Base-by-base conservation (phyloP, 345 rosid species). In the Boechera retrofracta region DNA sequence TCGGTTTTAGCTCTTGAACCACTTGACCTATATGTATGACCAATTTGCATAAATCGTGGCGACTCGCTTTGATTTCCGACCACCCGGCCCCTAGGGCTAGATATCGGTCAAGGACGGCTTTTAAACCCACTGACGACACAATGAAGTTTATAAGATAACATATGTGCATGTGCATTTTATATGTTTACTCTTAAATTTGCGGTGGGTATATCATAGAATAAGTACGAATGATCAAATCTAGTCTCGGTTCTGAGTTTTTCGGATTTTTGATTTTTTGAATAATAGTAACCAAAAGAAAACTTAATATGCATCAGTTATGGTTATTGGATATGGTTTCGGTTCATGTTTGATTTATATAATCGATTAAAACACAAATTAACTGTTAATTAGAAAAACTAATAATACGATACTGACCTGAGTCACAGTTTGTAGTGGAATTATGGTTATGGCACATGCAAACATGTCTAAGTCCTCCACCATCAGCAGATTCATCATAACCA, bases 391-490 rank as follows among this genome's bases (percentile, higher is more conserved):
- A 57, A 15, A 7, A 13, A 5, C 3, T 16, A 13, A 62, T 39
- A 24, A 24, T 24, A 55, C 5, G 32, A 29, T 8, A 70, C 73
- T 39, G 5, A 84, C 93, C 94, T 41, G 91, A 85, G 38, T 95
- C 99, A 72, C 97, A 95, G 67, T 89, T 92, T 6, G 93, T 86
- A 2, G 98, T 86, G 73, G 98, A 88, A 77, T 92, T 95, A 36
- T 75, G 73, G 73, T 75, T 47, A 21, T 83, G 85, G 10, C 97
- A 94, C 80, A 94, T 90, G 74, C 97, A 92, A 67, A 89, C 57
- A 64, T 94, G 95, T 55, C 80, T 83, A 21, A 89, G 76, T 15
- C 89, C 91, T 8, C 90, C 90, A 26, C 91, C 88, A 11, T 72
- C 49, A 10, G 86, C 89, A 52, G 78, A 59, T 68, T 79, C 75